Evolutionary conservation across 2,329 filamentous ascomycete species (phyloP).

Genomic region (Beauveria rudraprayagi): DNA sequence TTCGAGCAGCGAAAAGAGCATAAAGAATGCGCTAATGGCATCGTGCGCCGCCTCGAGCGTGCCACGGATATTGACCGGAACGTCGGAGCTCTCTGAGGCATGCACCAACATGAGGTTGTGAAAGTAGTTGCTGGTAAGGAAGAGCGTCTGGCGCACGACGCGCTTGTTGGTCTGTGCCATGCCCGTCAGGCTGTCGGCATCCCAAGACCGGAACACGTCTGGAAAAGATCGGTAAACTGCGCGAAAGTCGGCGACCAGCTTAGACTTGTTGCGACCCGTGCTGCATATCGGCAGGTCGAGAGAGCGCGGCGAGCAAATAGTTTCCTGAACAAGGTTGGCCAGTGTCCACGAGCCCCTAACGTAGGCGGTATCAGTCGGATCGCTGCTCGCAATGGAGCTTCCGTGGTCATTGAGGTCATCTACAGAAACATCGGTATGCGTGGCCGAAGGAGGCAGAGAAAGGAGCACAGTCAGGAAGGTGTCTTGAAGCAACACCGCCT

Average conservation of each 20-base stretch:
- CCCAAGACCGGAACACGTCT: slow-evolving; percentile 59
- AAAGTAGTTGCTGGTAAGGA: slow-evolving; percentile 74
- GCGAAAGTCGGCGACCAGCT: slow-evolving; percentile 61
- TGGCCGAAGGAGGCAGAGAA: slow-evolving; percentile 68
- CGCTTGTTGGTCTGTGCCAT: slow-evolving; percentile 54
- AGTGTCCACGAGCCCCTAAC: slow-evolving; percentile 71
- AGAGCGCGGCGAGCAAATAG: slow-evolving; percentile 65
- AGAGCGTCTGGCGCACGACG: slow-evolving; percentile 65
- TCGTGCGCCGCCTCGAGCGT: slow-evolving; percentile 70
- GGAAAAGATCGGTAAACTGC: slow-evolving; percentile 68
- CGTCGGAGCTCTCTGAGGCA: slow-evolving; percentile 57
- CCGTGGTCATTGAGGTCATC: slow-evolving; percentile 63
- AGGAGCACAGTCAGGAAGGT: slow-evolving; percentile 73
- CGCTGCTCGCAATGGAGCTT: slow-evolving; percentile 46
- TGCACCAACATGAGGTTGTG: slow-evolving; percentile 77
- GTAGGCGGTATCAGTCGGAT: slow-evolving; percentile 61
- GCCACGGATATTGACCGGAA: slow-evolving; percentile 57
- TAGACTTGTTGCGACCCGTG: slow-evolving; percentile 60
- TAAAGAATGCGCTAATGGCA: slow-evolving; percentile 66
- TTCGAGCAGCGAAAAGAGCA: slow-evolving; percentile 61
- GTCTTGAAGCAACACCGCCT: slow-evolving; percentile 72
- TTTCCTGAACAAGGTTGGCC: slow-evolving; percentile 70
- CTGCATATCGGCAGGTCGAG: slow-evolving; percentile 64
- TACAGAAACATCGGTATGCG: slow-evolving; percentile 70
- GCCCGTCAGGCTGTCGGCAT: slow-evolving; percentile 49